Conservation (phyloP, 2,329 filamentous ascomycete genomes). For the Aspergillaceae sp. region DNA sequence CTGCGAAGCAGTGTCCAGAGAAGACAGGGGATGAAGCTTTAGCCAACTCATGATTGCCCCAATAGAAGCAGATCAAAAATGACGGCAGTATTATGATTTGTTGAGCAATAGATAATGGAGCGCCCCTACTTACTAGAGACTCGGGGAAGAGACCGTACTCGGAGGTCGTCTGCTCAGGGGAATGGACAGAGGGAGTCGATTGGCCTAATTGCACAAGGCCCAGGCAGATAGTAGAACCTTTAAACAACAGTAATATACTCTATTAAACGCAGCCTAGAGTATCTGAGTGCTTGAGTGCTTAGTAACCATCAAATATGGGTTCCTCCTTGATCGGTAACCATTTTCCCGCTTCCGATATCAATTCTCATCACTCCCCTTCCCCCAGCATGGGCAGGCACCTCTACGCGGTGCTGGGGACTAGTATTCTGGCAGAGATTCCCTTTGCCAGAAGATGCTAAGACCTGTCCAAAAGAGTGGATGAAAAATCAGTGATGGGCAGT, state of each 20-base stretch:
- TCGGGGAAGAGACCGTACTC: constrained; percentile 3
- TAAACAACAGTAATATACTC: neutral
- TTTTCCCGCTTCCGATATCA: no score
- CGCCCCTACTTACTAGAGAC: constrained; percentile 1
- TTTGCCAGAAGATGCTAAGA: neutral
- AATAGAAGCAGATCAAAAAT: constrained; percentile 5
- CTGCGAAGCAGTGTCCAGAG: constrained; percentile 6
- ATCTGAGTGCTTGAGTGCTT: constrained; percentile 3
- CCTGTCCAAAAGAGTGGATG: neutral
- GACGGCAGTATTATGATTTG: constrained; percentile 4
- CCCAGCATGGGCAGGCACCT: neutral
- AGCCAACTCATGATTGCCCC: constrained; percentile 9
- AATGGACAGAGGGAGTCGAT: constrained; percentile 3
- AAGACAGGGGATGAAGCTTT: constrained; percentile 8
- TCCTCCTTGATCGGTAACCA: no score
- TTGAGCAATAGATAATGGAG: constrained; percentile 5
- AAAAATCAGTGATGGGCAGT: neutral
- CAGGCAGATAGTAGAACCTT: constrained; percentile 2
- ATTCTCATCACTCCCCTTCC: neutral
- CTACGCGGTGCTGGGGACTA: constrained; percentile 11
- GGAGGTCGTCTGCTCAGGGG: constrained; percentile 2
- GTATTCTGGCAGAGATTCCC: neutral
- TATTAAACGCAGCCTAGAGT: constrained; percentile 3
- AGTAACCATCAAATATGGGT: constrained; percentile 1
- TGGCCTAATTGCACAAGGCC: constrained; percentile 5